Base-by-base conservation (phyloP, 805 yeast species). In the Alloascoidea africana region DNA sequence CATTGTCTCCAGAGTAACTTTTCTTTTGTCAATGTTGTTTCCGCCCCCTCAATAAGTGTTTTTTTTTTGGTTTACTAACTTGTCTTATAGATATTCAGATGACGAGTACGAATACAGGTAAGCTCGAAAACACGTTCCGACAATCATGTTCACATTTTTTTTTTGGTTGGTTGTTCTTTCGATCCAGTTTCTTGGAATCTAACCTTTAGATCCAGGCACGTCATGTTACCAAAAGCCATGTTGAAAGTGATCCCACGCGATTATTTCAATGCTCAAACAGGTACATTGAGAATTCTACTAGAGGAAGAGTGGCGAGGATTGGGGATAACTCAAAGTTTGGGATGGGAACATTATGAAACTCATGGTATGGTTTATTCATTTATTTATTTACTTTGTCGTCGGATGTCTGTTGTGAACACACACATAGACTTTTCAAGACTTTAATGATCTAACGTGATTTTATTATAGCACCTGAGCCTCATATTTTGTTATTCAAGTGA, bases 241-340 rank as follows among this genome's bases (percentile, higher is more conserved):
- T 69, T 91, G 39, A 89, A 87, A 56, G 84, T 76, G 19, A 85
- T 93, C 40, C 98, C 98, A 5, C 73, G 78, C 33, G 98, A 93
- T 53, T 93, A 87, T 53, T 91, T 91, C 66, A 79, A 81, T 51
- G 76, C 86, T 2, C 94, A 87, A 41, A 84, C 94, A 2, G 97
- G 97, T 3, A 91, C 98, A 0, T 66, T 91, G 48, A 75, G 95
- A 46, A 84, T 91, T 34, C 62, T 91, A 32, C 59, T 81, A 36
- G 99, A 91, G 56, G 97, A 91, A 47, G 99, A 91, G 59, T 91
- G 99, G 99, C 70, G 99, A 56, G 97, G 96, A 1, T 63, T 91
- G 36, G 99, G 99, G 2, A 86, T 91, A 50, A 91, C 97, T 4
- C 99, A 91, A 58, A 82, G 94, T 27, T 64, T 91, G 42, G 98